phyloP scores from a whole-genome alignment of 192 early-diverging fungal species.

The Thoreauomyces humboldtii region DNA sequence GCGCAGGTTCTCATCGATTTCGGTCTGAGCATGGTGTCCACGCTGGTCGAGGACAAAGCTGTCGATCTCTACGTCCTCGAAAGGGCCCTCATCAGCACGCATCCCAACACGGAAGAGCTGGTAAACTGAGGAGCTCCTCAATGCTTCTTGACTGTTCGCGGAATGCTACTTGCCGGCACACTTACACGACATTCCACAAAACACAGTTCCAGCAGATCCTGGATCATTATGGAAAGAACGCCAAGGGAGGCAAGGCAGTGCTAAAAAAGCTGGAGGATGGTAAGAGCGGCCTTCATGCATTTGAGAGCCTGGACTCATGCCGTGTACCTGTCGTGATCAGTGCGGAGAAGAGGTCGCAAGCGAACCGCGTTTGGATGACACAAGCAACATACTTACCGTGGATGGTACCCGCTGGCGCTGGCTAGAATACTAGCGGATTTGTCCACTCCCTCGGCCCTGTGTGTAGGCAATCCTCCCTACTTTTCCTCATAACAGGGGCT shows the following conservation, averaged over 20 bases:
- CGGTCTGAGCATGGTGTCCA: slow-evolving; percentile 85
- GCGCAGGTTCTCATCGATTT: slow-evolving; percentile 86
- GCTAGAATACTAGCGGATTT: no score
- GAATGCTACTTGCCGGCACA: neutral
- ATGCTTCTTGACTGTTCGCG: neutral
- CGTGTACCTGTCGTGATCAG: neutral
- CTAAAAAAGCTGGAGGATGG: slow-evolving; percentile 79
- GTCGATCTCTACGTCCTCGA: slow-evolving; percentile 99
- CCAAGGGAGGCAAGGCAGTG: slow-evolving; percentile 59
- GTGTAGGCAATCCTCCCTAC: no score
- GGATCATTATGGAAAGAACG: slow-evolving; percentile 54
- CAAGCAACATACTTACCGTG: no score
- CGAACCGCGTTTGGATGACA: slow-evolving; percentile 33
- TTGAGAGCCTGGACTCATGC: neutral
- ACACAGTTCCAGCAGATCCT: slow-evolving; percentile 73
- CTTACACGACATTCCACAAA: neutral
- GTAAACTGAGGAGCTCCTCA: slow-evolving; percentile 40
- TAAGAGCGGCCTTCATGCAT: slow-evolving; percentile 19
- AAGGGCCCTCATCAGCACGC: slow-evolving; percentile 86
- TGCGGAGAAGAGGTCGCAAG: slow-evolving; percentile 27
- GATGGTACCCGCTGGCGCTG: no score
- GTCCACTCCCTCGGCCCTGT: no score
- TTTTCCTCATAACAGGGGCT: no score
- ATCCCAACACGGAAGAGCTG: slow-evolving; percentile 78
- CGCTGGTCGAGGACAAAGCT: slow-evolving; percentile 89